Percentiles rank a stretch among this genome's conserved stretches.
phyloP scores from a whole-genome alignment of 345 rosid genomes.

The Luvunga scandens region DNA sequence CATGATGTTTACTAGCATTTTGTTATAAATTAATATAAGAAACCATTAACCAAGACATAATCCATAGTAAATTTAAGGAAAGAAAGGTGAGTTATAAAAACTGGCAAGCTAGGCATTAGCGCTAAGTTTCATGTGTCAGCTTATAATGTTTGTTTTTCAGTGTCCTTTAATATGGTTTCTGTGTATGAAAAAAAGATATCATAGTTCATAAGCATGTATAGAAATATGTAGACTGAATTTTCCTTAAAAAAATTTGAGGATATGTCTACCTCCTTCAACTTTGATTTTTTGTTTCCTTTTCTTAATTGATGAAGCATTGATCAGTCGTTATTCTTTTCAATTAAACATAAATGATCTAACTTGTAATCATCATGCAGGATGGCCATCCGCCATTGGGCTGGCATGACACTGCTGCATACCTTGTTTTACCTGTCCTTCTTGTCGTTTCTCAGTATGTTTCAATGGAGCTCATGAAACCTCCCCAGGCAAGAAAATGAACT shows the following conservation, averaged over 20 bases:
- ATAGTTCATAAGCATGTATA: slow-evolving; percentile 1
- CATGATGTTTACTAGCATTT: neutral
- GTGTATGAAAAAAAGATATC: neutral
- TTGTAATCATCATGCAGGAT: slow-evolving; percentile 50
- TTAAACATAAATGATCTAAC: slow-evolving; percentile 12
- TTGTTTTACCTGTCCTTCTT: slow-evolving; percentile 94
- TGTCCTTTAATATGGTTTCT: neutral
- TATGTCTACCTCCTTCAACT: neutral
- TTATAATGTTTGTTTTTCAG: neutral
- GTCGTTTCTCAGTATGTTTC: slow-evolving; percentile 83
- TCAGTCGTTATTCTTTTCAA: neutral
- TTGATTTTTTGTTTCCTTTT: slow-evolving; percentile 1
- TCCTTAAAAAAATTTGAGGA: neutral
- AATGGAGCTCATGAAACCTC: slow-evolving; percentile 99
- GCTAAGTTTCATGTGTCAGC: neutral
- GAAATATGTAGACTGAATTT: neutral
- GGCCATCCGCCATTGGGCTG: slow-evolving; percentile 99
- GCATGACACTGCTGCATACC: slow-evolving; percentile 89
- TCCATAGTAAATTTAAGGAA: neutral
- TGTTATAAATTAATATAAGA: neutral
- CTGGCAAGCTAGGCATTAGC: neutral
- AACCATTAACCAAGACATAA: neutral
- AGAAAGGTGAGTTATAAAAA: neutral
- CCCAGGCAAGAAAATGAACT: slow-evolving; percentile 63
- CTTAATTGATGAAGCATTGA: neutral